Percentiles rank a stretch among this genome's conserved stretches.
Conservation (phyloP, 148 eudicot species). For the Heliamphora exappendiculata region DNA sequence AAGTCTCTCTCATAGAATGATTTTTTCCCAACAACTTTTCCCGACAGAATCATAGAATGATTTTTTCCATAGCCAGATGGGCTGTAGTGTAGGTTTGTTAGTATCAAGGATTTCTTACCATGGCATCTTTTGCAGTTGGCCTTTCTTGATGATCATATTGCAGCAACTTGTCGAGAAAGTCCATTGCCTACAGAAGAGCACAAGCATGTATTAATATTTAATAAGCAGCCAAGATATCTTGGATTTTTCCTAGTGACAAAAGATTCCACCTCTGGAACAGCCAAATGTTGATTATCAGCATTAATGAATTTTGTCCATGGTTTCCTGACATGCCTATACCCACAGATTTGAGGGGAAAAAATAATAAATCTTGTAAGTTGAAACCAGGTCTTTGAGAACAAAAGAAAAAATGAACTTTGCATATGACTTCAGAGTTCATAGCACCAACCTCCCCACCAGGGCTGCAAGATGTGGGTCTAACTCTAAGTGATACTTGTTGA, state of each 20-base stretch:
- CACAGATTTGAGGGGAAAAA: not conserved
- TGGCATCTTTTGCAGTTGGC: constrained; percentile 96
- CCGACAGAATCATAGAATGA: not conserved
- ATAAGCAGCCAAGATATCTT: not conserved
- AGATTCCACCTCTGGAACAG: constrained; percentile 67
- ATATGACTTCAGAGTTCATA: not conserved
- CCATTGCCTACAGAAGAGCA: constrained; percentile 54
- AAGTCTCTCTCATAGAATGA: not conserved
- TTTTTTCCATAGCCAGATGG: not conserved
- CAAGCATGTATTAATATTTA: not conserved
- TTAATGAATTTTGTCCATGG: constrained; percentile 83
- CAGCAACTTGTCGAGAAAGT: constrained; percentile 85
- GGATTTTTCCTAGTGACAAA: not conserved
- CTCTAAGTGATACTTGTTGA: constrained; percentile 69
- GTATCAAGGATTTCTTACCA: constrained; percentile 36
- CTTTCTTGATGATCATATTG: constrained; percentile 90
- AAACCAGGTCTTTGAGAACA: not conserved
- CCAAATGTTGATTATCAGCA: constrained; percentile 80
- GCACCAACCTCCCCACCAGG: constrained; percentile 76
- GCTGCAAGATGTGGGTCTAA: constrained; percentile 72
- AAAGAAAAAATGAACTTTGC: not conserved
- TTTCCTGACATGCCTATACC: constrained; percentile 70
- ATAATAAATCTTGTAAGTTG: not conserved
- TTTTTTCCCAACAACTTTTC: too few species aligned
- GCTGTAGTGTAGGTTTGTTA: not conserved